Percentiles rank a stretch among this genome's conserved stretches.
These are phyloP conservation scores for Aspergillus affinis DNA, from an alignment of 495 filamentous ascomycete species.

Conservation along the genomic window DNA sequence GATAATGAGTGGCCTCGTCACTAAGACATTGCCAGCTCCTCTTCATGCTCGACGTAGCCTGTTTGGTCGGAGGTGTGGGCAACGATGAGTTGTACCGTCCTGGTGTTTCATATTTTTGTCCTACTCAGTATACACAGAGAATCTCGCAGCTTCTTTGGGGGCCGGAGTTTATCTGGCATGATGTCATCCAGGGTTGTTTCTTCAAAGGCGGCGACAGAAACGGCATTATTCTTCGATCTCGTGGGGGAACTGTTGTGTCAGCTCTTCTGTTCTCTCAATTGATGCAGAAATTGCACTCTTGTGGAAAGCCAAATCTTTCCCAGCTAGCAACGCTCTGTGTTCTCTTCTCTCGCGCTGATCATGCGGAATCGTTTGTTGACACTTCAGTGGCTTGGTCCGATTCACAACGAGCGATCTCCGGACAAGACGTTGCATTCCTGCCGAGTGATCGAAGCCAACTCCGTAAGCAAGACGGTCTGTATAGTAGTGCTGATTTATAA, in stretches of 20 bases:
- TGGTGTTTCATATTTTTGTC: neutral
- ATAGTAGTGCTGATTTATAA: neutral
- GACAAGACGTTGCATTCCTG: neutral
- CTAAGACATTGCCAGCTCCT: neutral
- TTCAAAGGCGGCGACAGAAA: neutral
- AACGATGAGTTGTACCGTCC: neutral
- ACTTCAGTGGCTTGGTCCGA: neutral
- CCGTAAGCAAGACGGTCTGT: neutral
- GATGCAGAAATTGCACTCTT: neutral
- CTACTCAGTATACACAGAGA: neutral
- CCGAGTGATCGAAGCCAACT: neutral
- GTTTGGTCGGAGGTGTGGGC: neutral
- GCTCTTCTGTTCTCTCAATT: neutral
- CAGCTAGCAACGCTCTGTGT: neutral
- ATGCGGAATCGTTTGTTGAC: neutral
- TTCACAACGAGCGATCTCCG: neutral
- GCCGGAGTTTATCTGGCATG: neutral
- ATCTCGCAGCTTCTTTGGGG: neutral
- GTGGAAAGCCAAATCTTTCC: neutral
- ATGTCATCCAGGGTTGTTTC: neutral
- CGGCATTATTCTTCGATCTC: neutral
- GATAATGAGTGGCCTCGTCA: neutral
- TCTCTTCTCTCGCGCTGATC: neutral
- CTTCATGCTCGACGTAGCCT: neutral
- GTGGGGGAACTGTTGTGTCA: neutral